Evolutionary conservation across 2,329 filamentous ascomycete genomes (phyloP).

Genomic region (Trichoderma sp.): DNA sequence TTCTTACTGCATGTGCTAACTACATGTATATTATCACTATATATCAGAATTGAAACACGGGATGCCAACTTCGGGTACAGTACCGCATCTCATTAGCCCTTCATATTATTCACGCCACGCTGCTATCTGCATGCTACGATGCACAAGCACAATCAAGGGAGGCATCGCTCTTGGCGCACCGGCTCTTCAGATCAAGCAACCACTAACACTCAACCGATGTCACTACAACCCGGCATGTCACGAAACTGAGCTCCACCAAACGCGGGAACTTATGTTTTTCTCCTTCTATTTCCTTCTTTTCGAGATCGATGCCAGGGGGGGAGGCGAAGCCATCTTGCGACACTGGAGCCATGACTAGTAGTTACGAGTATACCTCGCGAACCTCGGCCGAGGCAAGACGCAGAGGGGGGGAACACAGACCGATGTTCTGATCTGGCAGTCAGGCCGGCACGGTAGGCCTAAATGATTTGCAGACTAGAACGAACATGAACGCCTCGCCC

Average conservation of each 20-base stretch:
- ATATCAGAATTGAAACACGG: background rate
- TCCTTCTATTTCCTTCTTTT: background rate
- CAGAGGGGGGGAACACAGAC: background rate
- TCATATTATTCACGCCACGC: background rate
- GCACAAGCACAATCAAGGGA: background rate
- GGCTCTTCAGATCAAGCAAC: background rate
- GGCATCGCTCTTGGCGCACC: background rate
- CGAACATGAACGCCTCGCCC: background rate
- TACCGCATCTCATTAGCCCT: background rate
- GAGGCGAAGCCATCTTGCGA: constrained; percentile 3
- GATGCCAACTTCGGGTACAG: background rate
- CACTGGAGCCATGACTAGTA: background rate
- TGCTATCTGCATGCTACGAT: background rate
- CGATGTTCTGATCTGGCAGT: constrained; percentile 10
- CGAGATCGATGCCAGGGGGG: background rate
- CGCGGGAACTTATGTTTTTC: constrained; percentile 11
- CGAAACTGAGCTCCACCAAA: constrained; percentile 10
- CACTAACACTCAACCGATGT: background rate
- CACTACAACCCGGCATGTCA: background rate
- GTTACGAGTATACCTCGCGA: background rate
- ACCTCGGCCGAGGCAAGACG: background rate
- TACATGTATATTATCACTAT: background rate
- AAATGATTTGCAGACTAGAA: background rate
- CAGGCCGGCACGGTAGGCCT: background rate
- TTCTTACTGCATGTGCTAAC: background rate